Conservation (phyloP, 495 filamentous ascomycete genomes). For the Letharia lupina region DNA sequence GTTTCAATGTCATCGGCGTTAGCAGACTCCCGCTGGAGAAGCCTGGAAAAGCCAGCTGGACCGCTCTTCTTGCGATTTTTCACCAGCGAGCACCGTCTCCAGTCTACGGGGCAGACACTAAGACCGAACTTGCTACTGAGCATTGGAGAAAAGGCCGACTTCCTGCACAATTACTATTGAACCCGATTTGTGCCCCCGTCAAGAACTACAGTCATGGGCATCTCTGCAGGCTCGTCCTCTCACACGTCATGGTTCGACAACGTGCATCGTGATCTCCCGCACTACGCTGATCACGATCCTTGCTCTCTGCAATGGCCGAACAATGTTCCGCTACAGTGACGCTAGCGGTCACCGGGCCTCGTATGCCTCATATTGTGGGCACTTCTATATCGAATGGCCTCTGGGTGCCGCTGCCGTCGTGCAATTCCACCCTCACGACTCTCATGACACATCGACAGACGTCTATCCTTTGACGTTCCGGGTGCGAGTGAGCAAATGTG, state of each 20-base stretch:
- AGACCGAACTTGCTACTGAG: not conserved
- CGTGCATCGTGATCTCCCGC: conserved; percentile 26
- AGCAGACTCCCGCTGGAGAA: conserved; percentile 18
- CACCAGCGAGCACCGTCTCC: conserved; percentile 12
- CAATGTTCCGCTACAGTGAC: conserved; percentile 31
- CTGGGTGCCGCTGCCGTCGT: conserved; percentile 31
- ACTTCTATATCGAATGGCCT: conserved; percentile 33
- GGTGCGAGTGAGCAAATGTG: conserved; percentile 31
- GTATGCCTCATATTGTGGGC: conserved; percentile 31
- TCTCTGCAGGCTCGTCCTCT: conserved; percentile 12
- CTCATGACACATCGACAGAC: conserved; percentile 25
- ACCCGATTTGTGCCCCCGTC: not conserved
- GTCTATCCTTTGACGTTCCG: conserved; percentile 28
- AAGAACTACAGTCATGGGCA: conserved; percentile 3
- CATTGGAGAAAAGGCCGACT: not conserved
- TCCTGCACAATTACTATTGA: not conserved
- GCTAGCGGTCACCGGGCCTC: conserved; percentile 31
- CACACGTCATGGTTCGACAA: not conserved
- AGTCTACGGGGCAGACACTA: not conserved
- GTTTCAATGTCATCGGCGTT: conserved; percentile 18
- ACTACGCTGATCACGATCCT: conserved; percentile 32
- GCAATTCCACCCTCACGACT: conserved; percentile 31
- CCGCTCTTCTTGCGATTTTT: conserved; percentile 17
- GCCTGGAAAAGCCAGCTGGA: conserved; percentile 23
- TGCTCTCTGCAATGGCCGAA: conserved; percentile 26